These are phyloP conservation scores for Tylopilus vinaceipallidus DNA, from an alignment of 768 basidiomycete species.

Conservation along the genomic window DNA sequence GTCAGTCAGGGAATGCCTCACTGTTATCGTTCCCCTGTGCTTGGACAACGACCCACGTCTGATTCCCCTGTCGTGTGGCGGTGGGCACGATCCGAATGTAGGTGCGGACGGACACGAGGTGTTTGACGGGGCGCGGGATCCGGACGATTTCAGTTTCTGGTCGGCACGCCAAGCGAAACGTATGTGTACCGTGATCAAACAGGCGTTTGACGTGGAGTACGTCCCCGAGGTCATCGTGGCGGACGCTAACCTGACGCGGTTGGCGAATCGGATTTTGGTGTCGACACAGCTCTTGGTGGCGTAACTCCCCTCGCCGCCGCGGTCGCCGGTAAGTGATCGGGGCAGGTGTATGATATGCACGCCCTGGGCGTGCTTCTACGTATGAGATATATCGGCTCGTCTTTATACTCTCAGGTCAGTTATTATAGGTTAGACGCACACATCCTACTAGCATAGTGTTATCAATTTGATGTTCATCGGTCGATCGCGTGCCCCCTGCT, in stretches of 20 bases:
- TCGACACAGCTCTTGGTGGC: constrained; percentile 58
- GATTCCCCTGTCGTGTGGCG: constrained; percentile 67
- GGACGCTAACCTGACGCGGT: constrained; percentile 85
- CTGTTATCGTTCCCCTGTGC: constrained; percentile 79
- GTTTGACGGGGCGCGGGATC: constrained; percentile 53
- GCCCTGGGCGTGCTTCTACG: no score
- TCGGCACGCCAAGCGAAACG: constrained; percentile 85
- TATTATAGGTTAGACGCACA: no score
- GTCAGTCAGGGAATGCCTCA: constrained; percentile 63
- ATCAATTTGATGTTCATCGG: no score
- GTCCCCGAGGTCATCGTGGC: constrained; percentile 88
- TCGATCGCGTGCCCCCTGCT: no score
- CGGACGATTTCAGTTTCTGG: constrained; percentile 96
- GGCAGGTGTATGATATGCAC: no score
- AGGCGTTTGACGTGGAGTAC: constrained; percentile 87
- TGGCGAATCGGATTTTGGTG: constrained; percentile 81
- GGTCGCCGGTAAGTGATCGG: no score
- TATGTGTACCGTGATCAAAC: constrained; percentile 75
- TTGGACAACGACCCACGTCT: constrained; percentile 84
- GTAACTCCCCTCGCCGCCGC: background rate
- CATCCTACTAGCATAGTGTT: no score
- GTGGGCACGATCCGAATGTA: constrained; percentile 21
- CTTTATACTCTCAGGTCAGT: no score
- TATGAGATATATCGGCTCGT: no score
- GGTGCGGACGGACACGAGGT: constrained; percentile 7